Conservation (phyloP, 257 asterid species). For the Solanum boliviense region DNA sequence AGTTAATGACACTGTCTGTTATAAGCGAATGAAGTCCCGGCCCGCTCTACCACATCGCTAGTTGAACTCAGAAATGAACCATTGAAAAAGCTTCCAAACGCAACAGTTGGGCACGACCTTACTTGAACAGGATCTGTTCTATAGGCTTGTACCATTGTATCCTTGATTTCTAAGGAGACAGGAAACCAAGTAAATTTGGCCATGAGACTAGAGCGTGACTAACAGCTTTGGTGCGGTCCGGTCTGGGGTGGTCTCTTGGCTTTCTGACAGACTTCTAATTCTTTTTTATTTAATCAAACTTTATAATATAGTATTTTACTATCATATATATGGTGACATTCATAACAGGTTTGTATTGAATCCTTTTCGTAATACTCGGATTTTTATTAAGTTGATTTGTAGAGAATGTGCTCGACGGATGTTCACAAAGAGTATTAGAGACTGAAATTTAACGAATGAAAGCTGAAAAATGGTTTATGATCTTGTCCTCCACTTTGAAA, state of each 20-base stretch:
- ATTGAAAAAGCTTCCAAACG: not conserved
- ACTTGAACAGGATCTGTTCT: not conserved
- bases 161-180: not conserved
- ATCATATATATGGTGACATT: not conserved
- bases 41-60: not conserved
- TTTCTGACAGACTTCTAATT: not conserved
- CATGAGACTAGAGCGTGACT: not conserved
- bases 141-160: not conserved
- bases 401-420: not conserved
- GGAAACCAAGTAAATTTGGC: not conserved
- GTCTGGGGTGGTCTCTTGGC: not conserved
- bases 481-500: slow-evolving; percentile 14
- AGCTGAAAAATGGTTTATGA: slow-evolving; percentile 34
- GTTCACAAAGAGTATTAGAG: slow-evolving; percentile 16
- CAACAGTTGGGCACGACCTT: not conserved
- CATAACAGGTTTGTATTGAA: not conserved
- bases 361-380: not conserved
- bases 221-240: not conserved
- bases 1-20: not conserved
- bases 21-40: not conserved
- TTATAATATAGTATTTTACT: not conserved
- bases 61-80: too few species aligned
- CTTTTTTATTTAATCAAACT: not conserved
- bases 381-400: not conserved
- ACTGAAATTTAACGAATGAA: slow-evolving; percentile 70